Percentiles rank a stretch among this genome's conserved stretches.
Conservation (phyloP, 2,329 filamentous ascomycete genomes). For the Xylariomycetidae sp. region DNA sequence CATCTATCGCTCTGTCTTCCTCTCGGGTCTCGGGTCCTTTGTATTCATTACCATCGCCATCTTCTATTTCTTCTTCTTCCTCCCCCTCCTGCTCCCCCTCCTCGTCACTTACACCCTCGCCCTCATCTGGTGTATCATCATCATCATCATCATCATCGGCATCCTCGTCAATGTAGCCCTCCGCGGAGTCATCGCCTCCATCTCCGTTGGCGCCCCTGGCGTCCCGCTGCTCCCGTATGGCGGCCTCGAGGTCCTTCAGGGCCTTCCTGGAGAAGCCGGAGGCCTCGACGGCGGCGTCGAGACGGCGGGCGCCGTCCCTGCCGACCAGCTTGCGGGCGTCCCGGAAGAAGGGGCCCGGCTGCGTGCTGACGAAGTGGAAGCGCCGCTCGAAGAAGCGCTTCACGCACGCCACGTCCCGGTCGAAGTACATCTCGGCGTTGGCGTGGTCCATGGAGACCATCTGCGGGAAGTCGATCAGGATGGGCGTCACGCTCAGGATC, state of each 20-base stretch:
- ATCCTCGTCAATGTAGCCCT: slow-evolving; percentile 31
- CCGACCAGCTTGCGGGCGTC: slow-evolving; percentile 74
- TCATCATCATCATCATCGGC: slow-evolving; percentile 28
- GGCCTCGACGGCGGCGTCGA: slow-evolving; percentile 86
- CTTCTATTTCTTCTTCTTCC: slow-evolving; percentile 27
- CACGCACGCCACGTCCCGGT: slow-evolving; percentile 91
- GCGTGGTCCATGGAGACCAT: slow-evolving; percentile 93
- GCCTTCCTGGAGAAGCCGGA: slow-evolving; percentile 97
- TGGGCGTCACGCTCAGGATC: slow-evolving; percentile 73
- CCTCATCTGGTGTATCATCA: slow-evolving; percentile 29
- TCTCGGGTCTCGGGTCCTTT: slow-evolving; percentile 8
- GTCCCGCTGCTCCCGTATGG: slow-evolving; percentile 74
- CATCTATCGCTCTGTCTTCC: slow-evolving; percentile 11
- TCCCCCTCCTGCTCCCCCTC: slow-evolving; percentile 20
- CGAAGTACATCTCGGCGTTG: slow-evolving; percentile 96
- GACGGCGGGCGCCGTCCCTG: slow-evolving; percentile 58
- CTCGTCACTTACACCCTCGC: slow-evolving; percentile 26
- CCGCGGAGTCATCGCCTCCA: slow-evolving; percentile 32
- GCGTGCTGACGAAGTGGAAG: slow-evolving; percentile 81
- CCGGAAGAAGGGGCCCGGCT: slow-evolving; percentile 78
- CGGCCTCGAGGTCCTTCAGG: slow-evolving; percentile 86
- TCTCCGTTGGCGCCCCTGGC: slow-evolving; percentile 33
- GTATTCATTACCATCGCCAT: slow-evolving; percentile 23
- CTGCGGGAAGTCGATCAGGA: slow-evolving; percentile 96
- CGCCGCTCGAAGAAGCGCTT: slow-evolving; percentile 89